A percentile compares a stretch with the other conserved stretches of the same genome.
These are phyloP conservation scores for Dryas octopetala DNA, from an alignment of 306 rosid genomes.

Conservation along the genomic window DNA sequence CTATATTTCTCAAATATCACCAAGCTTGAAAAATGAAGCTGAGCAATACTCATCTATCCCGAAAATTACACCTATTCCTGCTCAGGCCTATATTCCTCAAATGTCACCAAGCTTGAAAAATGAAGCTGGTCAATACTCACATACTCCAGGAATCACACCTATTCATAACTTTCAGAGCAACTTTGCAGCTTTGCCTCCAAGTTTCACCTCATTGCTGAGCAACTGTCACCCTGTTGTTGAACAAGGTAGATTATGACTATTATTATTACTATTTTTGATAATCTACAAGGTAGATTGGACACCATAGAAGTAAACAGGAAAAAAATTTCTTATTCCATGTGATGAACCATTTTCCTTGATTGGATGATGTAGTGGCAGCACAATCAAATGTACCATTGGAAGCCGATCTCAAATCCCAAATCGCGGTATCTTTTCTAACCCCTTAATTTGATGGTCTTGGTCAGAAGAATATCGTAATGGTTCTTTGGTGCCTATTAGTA, in stretches of 20 bases:
- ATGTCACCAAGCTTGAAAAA: constrained; percentile 24
- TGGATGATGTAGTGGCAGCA: constrained; percentile 42
- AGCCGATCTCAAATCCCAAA: constrained; percentile 59
- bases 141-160: constrained; percentile 29
- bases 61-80: neutral
- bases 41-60: too few species aligned
- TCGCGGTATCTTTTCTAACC: constrained; percentile 45
- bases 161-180: constrained; percentile 36
- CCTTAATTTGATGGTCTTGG: constrained; percentile 7
- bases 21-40: neutral
- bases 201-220: constrained; percentile 63
- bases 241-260: constrained; percentile 37
- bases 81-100: neutral
- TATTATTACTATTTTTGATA: neutral
- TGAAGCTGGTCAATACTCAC: constrained; percentile 37
- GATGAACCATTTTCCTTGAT: constrained; percentile 28
- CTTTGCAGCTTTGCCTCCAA: constrained; percentile 69
- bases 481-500: neutral
- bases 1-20: constrained; percentile 57
- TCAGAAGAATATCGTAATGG: neutral
- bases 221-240: constrained; percentile 42
- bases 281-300: constrained; percentile 40
- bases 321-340: constrained; percentile 22
- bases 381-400: constrained; percentile 43
- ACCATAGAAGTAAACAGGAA: neutral